A percentile compares a stretch with the other conserved stretches of the same genome.
phyloP scores from a whole-genome alignment of 2,329 filamentous ascomycete genomes.

The Botryotinia globosa region DNA sequence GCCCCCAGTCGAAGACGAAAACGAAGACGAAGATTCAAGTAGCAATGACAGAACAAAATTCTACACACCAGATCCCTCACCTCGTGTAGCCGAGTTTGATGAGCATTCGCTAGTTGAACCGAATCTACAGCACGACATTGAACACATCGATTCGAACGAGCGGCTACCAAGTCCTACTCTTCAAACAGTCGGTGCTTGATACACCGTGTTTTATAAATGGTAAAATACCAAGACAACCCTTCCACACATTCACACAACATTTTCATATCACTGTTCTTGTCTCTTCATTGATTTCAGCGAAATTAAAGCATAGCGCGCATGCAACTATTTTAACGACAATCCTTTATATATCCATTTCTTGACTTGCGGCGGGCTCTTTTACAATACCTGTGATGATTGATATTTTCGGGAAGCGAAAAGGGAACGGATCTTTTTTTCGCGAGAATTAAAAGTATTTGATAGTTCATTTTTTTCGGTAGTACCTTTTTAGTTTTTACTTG shows the following conservation, averaged over 20 bases:
- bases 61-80: constrained; percentile 28
- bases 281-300: constrained; percentile 11
- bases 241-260: neutral
- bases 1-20: constrained; percentile 46
- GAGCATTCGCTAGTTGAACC: constrained; percentile 7
- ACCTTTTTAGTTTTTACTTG: constrained; percentile 3
- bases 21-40: constrained; percentile 23
- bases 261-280: constrained; percentile 12
- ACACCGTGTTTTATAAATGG: neutral
- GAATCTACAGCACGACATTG: neutral
- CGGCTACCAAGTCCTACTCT: constrained; percentile 11
- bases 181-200: neutral
- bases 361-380: neutral
- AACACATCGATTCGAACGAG: neutral
- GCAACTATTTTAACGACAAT: constrained; percentile 7
- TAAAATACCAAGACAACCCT: neutral
- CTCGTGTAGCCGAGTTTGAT: constrained; percentile 1
- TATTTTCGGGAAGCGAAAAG: constrained; percentile 8
- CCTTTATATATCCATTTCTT: constrained; percentile 22
- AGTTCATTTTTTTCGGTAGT: neutral
- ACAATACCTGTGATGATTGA: constrained; percentile 12
- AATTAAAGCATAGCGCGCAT: constrained; percentile 10
- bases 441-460: constrained; percentile 13
- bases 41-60: constrained; percentile 19
- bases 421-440: constrained; percentile 4